These are phyloP conservation scores for Protea cynaroides DNA, from an alignment of 164 flowering plant species.

Conservation along the genomic window DNA sequence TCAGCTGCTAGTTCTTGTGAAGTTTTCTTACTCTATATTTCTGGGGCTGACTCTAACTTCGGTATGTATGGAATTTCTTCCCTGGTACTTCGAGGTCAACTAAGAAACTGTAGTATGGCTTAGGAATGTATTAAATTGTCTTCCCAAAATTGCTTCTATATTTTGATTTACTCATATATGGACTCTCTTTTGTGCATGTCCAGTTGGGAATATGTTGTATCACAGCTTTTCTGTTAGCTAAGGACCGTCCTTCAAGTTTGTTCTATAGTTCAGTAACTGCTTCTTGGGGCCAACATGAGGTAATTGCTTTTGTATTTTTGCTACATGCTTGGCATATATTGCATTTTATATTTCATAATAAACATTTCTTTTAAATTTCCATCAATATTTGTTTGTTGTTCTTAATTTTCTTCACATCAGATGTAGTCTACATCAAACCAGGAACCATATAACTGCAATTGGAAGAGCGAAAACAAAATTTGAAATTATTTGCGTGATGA, in stretches of 20 bases:
- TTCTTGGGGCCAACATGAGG: slow-evolving; percentile 12
- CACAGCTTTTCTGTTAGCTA: slow-evolving; percentile 13
- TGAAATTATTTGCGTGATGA: no score
- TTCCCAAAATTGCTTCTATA: background rate
- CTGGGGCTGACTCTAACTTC: slow-evolving; percentile 12
- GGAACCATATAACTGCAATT: no score
- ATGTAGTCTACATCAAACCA: no score
- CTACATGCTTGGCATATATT: background rate
- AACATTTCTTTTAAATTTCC: no score
- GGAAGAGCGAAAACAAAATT: no score
- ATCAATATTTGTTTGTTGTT: no score
- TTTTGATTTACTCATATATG: background rate
- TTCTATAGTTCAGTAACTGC: background rate
- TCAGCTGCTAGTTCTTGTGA: slow-evolving; percentile 15
- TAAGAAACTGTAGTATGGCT: background rate
- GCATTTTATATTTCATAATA: background rate
- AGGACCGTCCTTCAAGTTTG: slow-evolving; percentile 10
- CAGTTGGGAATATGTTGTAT: slow-evolving; percentile 16
- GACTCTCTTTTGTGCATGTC: background rate
- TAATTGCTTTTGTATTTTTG: background rate
- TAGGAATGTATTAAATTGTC: background rate
- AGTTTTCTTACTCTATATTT: slow-evolving; percentile 8
- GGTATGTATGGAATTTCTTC: slow-evolving; percentile 9
- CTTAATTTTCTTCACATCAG: no score
- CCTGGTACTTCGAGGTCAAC: background rate